Conservation (phyloP, 495 filamentous ascomycete species). For the Umbilicaria muhlenbergii region DNA sequence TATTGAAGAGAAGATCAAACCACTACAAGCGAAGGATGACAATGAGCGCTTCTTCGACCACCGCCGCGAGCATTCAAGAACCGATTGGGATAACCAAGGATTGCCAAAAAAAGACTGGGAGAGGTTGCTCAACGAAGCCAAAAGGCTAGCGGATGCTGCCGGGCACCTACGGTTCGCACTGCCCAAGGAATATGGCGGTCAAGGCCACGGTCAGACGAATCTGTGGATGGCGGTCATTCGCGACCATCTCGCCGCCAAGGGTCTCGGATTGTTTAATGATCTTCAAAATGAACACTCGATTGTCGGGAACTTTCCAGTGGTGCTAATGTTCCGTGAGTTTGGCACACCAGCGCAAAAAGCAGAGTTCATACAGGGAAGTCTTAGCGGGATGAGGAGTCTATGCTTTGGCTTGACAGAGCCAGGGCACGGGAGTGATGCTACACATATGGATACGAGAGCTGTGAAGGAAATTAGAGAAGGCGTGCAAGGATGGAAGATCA, state of each 20-base stretch:
- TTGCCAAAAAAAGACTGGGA: slow-evolving; percentile 42
- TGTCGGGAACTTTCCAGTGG: slow-evolving; percentile 41
- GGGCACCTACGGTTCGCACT: slow-evolving; percentile 42
- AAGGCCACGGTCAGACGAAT: slow-evolving; percentile 29
- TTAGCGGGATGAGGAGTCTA: slow-evolving; percentile 14
- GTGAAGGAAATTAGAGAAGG: too few relatives aligned
- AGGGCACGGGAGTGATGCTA: too few relatives aligned
- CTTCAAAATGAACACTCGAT: slow-evolving; percentile 44
- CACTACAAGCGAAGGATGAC: slow-evolving; percentile 32
- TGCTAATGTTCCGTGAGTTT: slow-evolving; percentile 41
- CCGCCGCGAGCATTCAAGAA: slow-evolving; percentile 39
- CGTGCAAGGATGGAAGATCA: too few relatives aligned
- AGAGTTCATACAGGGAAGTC: slow-evolving; percentile 29
- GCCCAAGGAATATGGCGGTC: slow-evolving; percentile 36
- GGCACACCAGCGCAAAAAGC: slow-evolving; percentile 32
- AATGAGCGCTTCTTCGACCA: slow-evolving; percentile 49
- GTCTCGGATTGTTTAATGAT: slow-evolving; percentile 43
- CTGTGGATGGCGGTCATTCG: slow-evolving; percentile 45
- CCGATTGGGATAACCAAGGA: slow-evolving; percentile 35
- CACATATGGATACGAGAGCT: too few relatives aligned
- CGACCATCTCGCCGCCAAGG: slow-evolving; percentile 36
- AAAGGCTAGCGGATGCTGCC: slow-evolving; percentile 30
- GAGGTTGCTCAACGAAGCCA: slow-evolving; percentile 27
- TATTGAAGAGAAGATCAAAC: slow-evolving; percentile 34
- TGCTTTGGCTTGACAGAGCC: too few relatives aligned